Percentiles rank a stretch among this genome's conserved stretches.
These are phyloP conservation scores for Tephrocybe rancida DNA, from an alignment of 768 basidiomycete species.

Conservation along the genomic window DNA sequence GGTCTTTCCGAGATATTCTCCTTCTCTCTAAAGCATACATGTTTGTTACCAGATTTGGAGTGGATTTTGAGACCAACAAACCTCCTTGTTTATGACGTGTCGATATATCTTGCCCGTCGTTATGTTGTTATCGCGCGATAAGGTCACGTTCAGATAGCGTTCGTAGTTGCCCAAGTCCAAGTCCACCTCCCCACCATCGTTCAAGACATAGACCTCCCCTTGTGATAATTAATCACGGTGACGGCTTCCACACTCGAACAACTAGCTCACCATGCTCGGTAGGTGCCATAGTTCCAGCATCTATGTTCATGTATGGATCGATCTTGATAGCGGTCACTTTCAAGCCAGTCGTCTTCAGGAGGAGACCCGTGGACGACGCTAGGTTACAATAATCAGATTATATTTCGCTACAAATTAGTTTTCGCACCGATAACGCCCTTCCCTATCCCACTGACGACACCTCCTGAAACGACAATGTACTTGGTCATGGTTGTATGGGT, in stretches of 20 bases:
- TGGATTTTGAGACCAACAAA: slow-evolving; percentile 33
- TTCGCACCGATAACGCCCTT: slow-evolving; percentile 96
- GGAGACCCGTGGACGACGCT: slow-evolving; percentile 96
- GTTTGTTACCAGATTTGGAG: not conserved
- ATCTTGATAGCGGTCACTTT: slow-evolving; percentile 99
- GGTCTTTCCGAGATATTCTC: slow-evolving; percentile 94
- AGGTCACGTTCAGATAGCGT: slow-evolving; percentile 92
- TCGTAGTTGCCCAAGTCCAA: slow-evolving; percentile 98
- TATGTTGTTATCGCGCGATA: slow-evolving; percentile 95
- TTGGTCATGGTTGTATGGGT: slow-evolving; percentile 69
- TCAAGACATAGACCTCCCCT: slow-evolving; percentile 97
- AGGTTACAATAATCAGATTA: slow-evolving; percentile 10
- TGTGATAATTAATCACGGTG: not conserved
- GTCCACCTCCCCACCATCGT: slow-evolving; percentile 98
- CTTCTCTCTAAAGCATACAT: slow-evolving; percentile 62
- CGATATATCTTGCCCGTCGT: slow-evolving; percentile 98
- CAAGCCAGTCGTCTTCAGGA: slow-evolving; percentile 92
- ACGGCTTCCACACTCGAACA: not conserved
- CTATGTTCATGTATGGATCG: slow-evolving; percentile 99
- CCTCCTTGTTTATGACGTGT: slow-evolving; percentile 97
- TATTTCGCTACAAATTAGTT: not conserved
- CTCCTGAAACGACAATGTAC: slow-evolving; percentile 95
- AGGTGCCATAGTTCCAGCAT: slow-evolving; percentile 98
- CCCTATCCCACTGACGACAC: slow-evolving; percentile 98
- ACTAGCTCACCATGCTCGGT: slow-evolving; percentile 87